Evolutionary conservation across 768 basidiomycete species (phyloP).

Genomic region (Mycena rosella): DNA sequence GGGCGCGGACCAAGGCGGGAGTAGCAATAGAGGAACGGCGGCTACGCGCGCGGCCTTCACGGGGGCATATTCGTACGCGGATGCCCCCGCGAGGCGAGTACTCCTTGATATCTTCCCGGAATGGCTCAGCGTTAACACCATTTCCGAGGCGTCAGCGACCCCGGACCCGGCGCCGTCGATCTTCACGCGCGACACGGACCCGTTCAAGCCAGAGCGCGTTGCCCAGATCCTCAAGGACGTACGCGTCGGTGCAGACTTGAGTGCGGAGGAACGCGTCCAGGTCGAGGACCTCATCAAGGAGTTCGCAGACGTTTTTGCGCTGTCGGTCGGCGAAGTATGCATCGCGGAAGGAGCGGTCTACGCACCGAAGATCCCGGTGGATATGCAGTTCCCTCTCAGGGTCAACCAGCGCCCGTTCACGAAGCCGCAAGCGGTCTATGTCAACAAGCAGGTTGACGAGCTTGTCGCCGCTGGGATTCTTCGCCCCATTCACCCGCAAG

Average conservation of each 20-base stretch:
- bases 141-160: too few relatives aligned
- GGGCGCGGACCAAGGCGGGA: too few relatives aligned
- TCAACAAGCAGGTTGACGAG: conserved; percentile 32
- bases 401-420: conserved; percentile 47
- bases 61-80: conserved; percentile 15
- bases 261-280: conserved; percentile 36
- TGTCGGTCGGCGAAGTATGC: conserved; percentile 53
- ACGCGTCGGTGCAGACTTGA: conserved; percentile 40
- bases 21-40: too few relatives aligned
- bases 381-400: conserved; percentile 38
- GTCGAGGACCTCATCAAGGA: conserved; percentile 42
- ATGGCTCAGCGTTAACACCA: neutral
- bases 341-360: conserved; percentile 47
- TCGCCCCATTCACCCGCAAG: conserved; percentile 36
- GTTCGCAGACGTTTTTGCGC: conserved; percentile 55
- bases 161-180: neutral
- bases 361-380: conserved; percentile 46
- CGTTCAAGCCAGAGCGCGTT: neutral
- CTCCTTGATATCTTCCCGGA: neutral
- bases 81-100: neutral
- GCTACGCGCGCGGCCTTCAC: neutral
- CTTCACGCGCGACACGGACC: neutral
- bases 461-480: conserved; percentile 51
- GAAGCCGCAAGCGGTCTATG: conserved; percentile 45
- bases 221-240: conserved; percentile 30